Base-by-base conservation (phyloP, 768 basidiomycete species). In the Kondoa malvinella region DNA sequence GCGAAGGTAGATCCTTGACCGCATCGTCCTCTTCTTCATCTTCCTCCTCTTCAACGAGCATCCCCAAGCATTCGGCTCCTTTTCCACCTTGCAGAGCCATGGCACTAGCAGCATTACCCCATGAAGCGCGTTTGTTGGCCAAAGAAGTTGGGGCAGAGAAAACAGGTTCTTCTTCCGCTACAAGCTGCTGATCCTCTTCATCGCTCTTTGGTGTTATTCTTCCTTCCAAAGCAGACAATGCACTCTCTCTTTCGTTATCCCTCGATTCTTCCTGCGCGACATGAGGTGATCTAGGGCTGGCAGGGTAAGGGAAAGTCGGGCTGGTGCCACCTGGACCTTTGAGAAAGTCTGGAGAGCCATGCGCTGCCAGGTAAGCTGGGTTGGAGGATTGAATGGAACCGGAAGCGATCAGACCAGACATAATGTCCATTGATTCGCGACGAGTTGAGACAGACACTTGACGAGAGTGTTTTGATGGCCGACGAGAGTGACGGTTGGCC, bases 361-460 rank as follows among this genome's bases (percentile, higher is more conserved):
- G n/a, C 31, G 67, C 56, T 27, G 12, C 4, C 3, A 31, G 12
- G 33, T 67, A 32, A 15, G 27, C 21, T 2, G 69, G 67, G 57
- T 69, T 65, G 26, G 66, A 58, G 27, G 69, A 70, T 29, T 34
- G 29, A n/a, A 66, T 27, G 34, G 32, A 32, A n/a, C 56, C 34
- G 56, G 67, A 70, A 57, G 33, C 26, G 66, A 65, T 29, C 3
- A 66, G 21, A 15, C 88, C 82, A 30, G 89, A 88, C 87, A 94
- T 92, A 74, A 94, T 80, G 73, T 92, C 91, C 21, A 89, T 87
- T 25, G 89, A 91, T 79, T 94, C 91, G 71, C 82, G 83, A 69
- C 89, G 85, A 56, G 90, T 92, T 12, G 91, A 89, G 30, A 94
- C 88, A 29, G 88, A 89, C 0, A 89, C 90, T 56, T 84, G 83